A percentile compares a stretch with the other conserved stretches of the same genome.
phyloP scores from a whole-genome alignment of 345 rosid species.

The Balakata baccata region DNA sequence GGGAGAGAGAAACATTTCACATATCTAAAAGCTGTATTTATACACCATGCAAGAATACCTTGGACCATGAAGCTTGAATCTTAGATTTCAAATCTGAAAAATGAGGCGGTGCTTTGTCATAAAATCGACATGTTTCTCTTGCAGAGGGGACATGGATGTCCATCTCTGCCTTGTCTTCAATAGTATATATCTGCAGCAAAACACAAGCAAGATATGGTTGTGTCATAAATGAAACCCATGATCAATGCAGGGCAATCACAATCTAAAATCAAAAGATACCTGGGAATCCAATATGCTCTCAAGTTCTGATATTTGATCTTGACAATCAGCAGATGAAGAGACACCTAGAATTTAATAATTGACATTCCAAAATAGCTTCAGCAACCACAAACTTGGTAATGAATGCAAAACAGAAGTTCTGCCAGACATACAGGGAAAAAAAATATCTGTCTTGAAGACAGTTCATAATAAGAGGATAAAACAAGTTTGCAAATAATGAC shows the following conservation, averaged over 20 bases:
- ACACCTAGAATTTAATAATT: slow-evolving; percentile 33
- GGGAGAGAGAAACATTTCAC: background rate
- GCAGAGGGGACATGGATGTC: slow-evolving; percentile 52
- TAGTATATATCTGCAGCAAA: slow-evolving; percentile 52
- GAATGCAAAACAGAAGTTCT: background rate
- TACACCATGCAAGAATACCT: slow-evolving; percentile 45
- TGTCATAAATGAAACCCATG: background rate
- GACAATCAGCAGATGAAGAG: slow-evolving; percentile 45
- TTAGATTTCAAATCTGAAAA: slow-evolving; percentile 48
- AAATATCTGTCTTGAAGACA: background rate
- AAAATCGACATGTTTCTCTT: slow-evolving; percentile 51
- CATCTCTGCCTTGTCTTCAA: slow-evolving; percentile 50
- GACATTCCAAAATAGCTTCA: background rate
- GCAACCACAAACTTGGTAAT: background rate
- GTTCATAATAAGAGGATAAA: background rate
- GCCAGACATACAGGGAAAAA: background rate
- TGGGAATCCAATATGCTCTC: slow-evolving; percentile 75
- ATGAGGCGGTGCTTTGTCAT: slow-evolving; percentile 42
- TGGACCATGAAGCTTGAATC: slow-evolving; percentile 49
- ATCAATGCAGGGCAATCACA: slow-evolving; percentile 2
- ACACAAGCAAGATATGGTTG: slow-evolving; percentile 10
- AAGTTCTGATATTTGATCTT: slow-evolving; percentile 60
- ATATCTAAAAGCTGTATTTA: slow-evolving; percentile 11
- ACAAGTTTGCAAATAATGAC: background rate
- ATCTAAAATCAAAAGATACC: slow-evolving; percentile 34